phyloP scores from a whole-genome alignment of 352 stramenopile genomes.

The Pythium plurisporium region DNA sequence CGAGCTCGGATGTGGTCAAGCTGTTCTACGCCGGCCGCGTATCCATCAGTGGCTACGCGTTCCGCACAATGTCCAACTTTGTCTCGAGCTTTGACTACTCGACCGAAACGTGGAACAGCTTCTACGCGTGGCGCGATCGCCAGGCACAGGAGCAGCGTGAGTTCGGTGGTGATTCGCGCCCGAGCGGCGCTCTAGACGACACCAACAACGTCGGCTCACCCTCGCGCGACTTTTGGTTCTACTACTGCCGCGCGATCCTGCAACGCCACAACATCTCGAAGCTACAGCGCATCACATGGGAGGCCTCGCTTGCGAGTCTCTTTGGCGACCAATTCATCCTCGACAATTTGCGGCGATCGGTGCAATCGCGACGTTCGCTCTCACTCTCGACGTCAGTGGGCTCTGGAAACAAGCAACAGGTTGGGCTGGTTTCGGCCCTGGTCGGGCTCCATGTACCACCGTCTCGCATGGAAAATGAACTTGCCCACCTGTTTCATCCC shows the following conservation, averaged over 20 bases:
- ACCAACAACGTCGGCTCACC: conserved; percentile 44
- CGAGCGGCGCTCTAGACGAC: conserved; percentile 34
- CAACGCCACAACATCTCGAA: conserved; percentile 61
- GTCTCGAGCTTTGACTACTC: conserved; percentile 86
- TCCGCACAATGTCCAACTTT: conserved; percentile 76
- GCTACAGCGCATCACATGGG: conserved; percentile 71
- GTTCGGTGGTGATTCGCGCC: conserved; percentile 11
- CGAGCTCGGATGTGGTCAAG: conserved; percentile 65
- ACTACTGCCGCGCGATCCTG: conserved; percentile 52
- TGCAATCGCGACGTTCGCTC: conserved; percentile 8
- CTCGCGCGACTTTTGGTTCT: conserved; percentile 71
- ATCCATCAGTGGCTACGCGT: conserved; percentile 75
- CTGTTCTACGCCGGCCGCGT: conserved; percentile 80
- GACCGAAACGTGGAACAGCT: conserved; percentile 70
- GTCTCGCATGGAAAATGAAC: conserved; percentile 28
- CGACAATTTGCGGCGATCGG: conserved; percentile 28
- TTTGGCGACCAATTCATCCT: conserved; percentile 63
- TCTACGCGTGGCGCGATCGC: conserved; percentile 59
- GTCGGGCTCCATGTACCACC: conserved; percentile 10
- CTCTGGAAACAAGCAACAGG: conserved; percentile 1
- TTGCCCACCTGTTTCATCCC: conserved; percentile 45
- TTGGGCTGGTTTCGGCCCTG: conserved; percentile 8
- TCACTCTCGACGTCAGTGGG: background rate
- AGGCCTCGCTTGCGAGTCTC: conserved; percentile 59
- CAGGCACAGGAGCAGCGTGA: conserved; percentile 25